phyloP scores from a whole-genome alignment of 2,329 filamentous ascomycete genomes.

The Ophiostoma perfectum region DNA sequence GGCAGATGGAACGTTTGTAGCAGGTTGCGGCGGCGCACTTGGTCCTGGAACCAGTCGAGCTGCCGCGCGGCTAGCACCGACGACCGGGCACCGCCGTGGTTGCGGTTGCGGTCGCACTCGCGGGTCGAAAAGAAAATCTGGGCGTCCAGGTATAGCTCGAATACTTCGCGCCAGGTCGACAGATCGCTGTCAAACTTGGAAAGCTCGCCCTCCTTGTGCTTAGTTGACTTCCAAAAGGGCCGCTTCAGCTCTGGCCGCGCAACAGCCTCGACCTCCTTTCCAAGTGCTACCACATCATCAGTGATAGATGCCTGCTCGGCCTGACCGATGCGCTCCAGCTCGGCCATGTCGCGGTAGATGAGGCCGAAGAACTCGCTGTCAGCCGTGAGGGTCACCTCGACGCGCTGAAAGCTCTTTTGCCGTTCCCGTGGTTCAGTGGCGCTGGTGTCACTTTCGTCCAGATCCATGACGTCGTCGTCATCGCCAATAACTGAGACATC shows the following conservation, averaged over 20 bases:
- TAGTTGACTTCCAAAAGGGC: not conserved
- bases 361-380: conserved; percentile 76
- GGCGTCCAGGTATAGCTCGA: conserved; percentile 74
- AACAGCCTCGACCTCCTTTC: conserved; percentile 57
- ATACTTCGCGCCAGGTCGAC: conserved; percentile 71
- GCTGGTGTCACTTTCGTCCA: not conserved
- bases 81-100: conserved; percentile 55
- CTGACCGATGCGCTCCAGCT: conserved; percentile 62
- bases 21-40: conserved; percentile 57
- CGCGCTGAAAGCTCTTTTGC: conserved; percentile 32
- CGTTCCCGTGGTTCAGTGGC: not conserved
- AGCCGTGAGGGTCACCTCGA: conserved; percentile 73
- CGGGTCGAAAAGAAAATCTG: conserved; percentile 76
- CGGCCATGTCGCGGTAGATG: conserved; percentile 64
- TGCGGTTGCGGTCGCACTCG: conserved; percentile 48
- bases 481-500: not conserved
- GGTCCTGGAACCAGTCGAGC: conserved; percentile 65
- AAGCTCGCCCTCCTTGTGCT: conserved; percentile 33
- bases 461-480: not conserved
- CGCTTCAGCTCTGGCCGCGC: conserved; percentile 49
- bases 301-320: conserved; percentile 61
- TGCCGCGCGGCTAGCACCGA: conserved; percentile 61
- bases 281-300: conserved; percentile 57
- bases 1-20: conserved; percentile 59
- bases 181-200: conserved; percentile 50